Evolutionary conservation across 208 protist genomes (phyloP).

Genomic region (Entamoeba nuttalli): DNA sequence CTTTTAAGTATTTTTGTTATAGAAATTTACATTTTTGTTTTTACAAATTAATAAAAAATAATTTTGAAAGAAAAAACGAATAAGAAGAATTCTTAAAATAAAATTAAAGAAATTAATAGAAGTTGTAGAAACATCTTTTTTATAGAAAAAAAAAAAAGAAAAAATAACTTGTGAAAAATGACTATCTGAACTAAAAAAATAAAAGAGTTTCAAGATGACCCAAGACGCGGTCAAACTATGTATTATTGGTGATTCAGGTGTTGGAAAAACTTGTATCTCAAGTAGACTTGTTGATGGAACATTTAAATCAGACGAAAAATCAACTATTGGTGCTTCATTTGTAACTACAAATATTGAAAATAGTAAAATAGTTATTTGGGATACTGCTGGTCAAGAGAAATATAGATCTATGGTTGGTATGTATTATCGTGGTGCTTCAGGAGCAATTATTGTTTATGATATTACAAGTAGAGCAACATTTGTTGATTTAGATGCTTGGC

Average conservation of each 20-base stretch:
- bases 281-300: not conserved
- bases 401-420: not conserved
- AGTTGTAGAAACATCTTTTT: no score
- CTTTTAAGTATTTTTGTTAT: no score
- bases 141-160: no score
- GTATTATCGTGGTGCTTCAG: not conserved
- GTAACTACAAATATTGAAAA: not conserved
- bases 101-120: no score
- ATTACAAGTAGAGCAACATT: not conserved
- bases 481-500: not conserved
- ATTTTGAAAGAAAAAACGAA: no score
- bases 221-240: not conserved
- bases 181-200: no score
- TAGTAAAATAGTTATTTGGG: not conserved
- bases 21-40: no score
- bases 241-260: not conserved
- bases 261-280: not conserved
- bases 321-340: not conserved
- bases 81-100: no score
- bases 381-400: conserved; percentile 5
- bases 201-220: no score
- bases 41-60: no score
- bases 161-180: no score
- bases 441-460: not conserved
- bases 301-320: not conserved